A percentile compares a stretch with the other conserved stretches of the same genome.
These are phyloP conservation scores for Linnemannia exigua DNA, from an alignment of 192 early-diverging fungal species.

Conservation along the genomic window DNA sequence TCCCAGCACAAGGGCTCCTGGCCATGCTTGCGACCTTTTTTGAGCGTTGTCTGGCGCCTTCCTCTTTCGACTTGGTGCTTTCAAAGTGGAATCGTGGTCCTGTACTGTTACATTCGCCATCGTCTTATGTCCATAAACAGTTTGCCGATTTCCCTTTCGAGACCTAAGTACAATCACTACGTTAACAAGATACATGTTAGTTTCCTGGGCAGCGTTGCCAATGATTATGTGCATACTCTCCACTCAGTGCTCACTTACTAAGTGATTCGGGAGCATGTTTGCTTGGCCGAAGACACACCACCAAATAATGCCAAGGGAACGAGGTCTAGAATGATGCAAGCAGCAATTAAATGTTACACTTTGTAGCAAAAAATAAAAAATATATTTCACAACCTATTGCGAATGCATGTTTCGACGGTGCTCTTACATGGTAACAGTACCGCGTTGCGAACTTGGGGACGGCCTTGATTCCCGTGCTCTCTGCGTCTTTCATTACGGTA, in stretches of 20 bases:
- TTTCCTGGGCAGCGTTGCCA: not conserved
- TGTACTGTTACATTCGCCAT: not conserved
- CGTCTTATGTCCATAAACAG: not conserved
- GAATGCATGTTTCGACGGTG: not conserved
- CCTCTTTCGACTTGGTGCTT: not conserved
- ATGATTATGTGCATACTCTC: not conserved
- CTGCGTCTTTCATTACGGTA: not conserved
- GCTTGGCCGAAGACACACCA: slow-evolving; percentile 4
- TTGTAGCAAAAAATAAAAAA: not conserved
- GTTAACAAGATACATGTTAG: not conserved
- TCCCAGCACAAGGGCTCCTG: not conserved
- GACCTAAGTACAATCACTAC: not conserved
- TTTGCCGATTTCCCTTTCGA: not conserved
- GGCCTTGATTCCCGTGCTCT: not conserved
- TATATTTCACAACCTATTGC: not conserved
- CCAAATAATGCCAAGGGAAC: slow-evolving; percentile 23
- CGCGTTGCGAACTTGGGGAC: slow-evolving; percentile 16
- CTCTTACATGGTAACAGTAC: slow-evolving; percentile 39
- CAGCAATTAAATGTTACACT: not conserved
- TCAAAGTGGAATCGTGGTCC: not conserved
- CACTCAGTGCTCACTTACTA: not conserved
- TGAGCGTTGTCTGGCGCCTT: not conserved
- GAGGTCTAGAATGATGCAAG: not conserved
- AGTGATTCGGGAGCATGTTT: not conserved
- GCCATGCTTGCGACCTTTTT: not conserved